These are phyloP conservation scores for Cicer judaicum DNA, from an alignment of 306 rosid genomes.

Conservation along the genomic window DNA sequence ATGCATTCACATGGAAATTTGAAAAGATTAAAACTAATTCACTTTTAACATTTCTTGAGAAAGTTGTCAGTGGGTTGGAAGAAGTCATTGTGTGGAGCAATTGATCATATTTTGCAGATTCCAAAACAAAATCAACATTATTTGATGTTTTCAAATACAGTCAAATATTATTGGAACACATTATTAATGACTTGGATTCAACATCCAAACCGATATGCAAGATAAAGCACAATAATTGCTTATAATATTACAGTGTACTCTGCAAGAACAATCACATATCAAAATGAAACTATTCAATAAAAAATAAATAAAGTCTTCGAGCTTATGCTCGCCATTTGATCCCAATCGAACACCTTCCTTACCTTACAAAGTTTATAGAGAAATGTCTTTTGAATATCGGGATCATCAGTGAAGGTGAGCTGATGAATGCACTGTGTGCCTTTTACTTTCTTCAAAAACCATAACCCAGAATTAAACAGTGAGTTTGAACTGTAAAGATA, in stretches of 20 bases:
- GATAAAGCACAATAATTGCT: slow-evolving; percentile 23
- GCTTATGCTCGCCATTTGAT: slow-evolving; percentile 31
- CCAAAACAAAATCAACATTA: slow-evolving; percentile 11
- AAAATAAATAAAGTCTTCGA: background rate
- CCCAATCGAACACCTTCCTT: slow-evolving; percentile 32
- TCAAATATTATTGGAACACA: background rate
- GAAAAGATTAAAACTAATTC: too few species aligned
- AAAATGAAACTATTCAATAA: slow-evolving; percentile 18
- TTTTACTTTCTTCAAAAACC: slow-evolving; percentile 86
- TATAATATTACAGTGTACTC: background rate
- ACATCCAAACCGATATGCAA: background rate
- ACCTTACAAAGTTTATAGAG: slow-evolving; percentile 83
- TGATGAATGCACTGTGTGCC: slow-evolving; percentile 89
- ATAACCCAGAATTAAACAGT: slow-evolving; percentile 83
- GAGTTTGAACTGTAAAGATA: slow-evolving; percentile 94
- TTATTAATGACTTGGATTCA: too few species aligned
- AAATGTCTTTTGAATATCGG: slow-evolving; percentile 79
- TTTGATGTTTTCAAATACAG: background rate
- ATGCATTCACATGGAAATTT: background rate
- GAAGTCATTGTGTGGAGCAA: background rate
- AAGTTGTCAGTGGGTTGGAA: slow-evolving; percentile 1
- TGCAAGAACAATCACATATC: slow-evolving; percentile 25
- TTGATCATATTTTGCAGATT: background rate
- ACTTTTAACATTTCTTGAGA: too few species aligned
- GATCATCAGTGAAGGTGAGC: slow-evolving; percentile 88